phyloP scores from a whole-genome alignment of 768 basidiomycete species.

The Amanita rimosa region DNA sequence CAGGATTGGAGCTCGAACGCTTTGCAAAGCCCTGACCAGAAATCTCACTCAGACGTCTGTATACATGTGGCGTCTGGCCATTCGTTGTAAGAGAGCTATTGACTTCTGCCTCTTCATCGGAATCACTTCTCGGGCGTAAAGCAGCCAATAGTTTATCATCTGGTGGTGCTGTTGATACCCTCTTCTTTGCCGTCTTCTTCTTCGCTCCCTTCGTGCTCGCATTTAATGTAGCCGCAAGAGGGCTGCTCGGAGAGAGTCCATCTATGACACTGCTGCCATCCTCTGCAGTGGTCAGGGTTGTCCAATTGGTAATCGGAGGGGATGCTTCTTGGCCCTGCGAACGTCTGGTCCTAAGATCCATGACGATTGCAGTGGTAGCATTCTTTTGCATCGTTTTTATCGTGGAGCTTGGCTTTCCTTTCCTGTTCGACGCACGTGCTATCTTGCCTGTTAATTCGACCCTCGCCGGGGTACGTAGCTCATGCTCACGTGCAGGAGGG shows the following conservation, averaged over 20 bases:
- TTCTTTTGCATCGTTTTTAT: background rate
- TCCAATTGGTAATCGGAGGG: background rate
- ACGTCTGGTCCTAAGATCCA: background rate
- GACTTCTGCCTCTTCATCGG: constrained; percentile 2
- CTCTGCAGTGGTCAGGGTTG: constrained; percentile 5
- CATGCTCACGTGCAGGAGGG: background rate
- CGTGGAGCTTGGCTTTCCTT: background rate
- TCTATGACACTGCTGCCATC: constrained; percentile 9
- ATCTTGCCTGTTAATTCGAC: background rate
- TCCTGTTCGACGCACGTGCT: background rate
- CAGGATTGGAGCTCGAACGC: background rate
- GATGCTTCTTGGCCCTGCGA: background rate
- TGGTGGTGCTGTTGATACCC: background rate
- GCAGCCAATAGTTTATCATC: background rate
- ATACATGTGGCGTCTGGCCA: background rate
- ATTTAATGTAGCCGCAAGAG: background rate
- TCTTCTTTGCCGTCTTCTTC: background rate
- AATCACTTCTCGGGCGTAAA: background rate
- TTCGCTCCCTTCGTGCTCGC: background rate
- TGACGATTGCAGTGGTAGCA: background rate
- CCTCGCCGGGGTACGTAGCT: background rate
- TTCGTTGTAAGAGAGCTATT: background rate
- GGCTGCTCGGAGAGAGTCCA: background rate
- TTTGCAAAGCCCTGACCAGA: background rate
- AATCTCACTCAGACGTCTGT: constrained; percentile 3